These are phyloP conservation scores for Madurella fahalii DNA, from an alignment of 2,329 filamentous ascomycete species.

Conservation along the genomic window DNA sequence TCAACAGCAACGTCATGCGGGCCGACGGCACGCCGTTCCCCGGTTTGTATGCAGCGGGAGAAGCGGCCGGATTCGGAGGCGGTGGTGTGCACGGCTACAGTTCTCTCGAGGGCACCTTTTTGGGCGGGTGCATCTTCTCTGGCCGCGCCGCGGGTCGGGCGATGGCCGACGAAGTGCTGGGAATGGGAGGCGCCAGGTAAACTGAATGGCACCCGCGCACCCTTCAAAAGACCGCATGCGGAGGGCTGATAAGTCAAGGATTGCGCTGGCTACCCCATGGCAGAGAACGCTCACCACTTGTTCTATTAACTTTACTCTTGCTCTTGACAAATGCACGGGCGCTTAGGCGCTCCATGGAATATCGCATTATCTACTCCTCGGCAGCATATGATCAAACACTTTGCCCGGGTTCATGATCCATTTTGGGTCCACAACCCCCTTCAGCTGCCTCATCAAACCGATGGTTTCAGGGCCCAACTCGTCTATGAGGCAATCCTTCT, in stretches of 20 bases:
- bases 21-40: constrained; percentile 46
- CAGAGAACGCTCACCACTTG: no score
- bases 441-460: constrained; percentile 61
- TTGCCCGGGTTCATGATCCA: constrained; percentile 46
- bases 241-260: no score
- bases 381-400: constrained; percentile 28
- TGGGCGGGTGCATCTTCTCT: constrained; percentile 61
- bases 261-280: no score
- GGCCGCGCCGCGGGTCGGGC: constrained; percentile 53
- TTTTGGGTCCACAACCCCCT: constrained; percentile 57
- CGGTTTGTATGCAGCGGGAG: constrained; percentile 57
- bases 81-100: constrained; percentile 61
- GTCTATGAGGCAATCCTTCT: constrained; percentile 35
- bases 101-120: constrained; percentile 58
- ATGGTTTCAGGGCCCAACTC: constrained; percentile 59
- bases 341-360: no score
- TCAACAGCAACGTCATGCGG: constrained; percentile 52
- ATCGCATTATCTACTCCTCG: no score
- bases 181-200: neutral
- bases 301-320: neutral
- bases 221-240: no score
- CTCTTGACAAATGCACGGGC: neutral
- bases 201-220: neutral
- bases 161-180: constrained; percentile 44
- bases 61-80: constrained; percentile 58